Conservation (phyloP, 1,139 yeast genomes). For the Zygotorulaspora mrakii region DNA sequence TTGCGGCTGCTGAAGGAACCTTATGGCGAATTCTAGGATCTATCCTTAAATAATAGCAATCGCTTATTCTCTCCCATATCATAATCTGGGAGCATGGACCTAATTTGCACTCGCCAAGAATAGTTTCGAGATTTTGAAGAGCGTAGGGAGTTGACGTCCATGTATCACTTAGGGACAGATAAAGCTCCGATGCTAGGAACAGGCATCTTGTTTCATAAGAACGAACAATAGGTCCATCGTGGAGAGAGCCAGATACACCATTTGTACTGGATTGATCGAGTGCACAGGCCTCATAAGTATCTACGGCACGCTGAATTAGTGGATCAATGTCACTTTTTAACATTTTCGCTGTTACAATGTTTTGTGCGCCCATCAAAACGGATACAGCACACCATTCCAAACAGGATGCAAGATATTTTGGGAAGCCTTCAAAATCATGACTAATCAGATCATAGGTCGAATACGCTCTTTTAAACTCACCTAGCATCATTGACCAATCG, state of each 20-base stretch:
- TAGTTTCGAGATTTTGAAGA: conserved; percentile 39
- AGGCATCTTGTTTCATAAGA: conserved; percentile 42
- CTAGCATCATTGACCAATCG: conserved; percentile 85
- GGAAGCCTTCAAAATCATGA: conserved; percentile 56
- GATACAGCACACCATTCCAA: conserved; percentile 86
- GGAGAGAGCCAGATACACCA: background rate
- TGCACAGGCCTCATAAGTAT: conserved; percentile 36
- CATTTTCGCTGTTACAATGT: conserved; percentile 56
- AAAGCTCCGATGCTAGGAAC: conserved; percentile 38
- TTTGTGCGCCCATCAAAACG: conserved; percentile 63
- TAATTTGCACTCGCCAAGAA: conserved; percentile 35
- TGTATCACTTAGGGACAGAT: conserved; percentile 40
- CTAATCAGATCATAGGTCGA: conserved; percentile 78
- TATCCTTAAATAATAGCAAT: conserved; percentile 39
- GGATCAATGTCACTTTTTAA: conserved; percentile 60
- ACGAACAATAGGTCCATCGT: conserved; percentile 14
- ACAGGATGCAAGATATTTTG: conserved; percentile 65
- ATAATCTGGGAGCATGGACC: conserved; percentile 40
- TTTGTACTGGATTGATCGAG: conserved; percentile 32
- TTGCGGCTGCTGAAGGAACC: conserved; percentile 11
- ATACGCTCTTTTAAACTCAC: conserved; percentile 84
- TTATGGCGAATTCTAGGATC: conserved; percentile 33
- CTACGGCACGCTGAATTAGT: conserved; percentile 45
- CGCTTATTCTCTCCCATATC: conserved; percentile 48
- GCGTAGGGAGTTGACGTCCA: conserved; percentile 43